Conservation (phyloP, 176 grass and related monocot species). For the Oryza longistaminata region DNA sequence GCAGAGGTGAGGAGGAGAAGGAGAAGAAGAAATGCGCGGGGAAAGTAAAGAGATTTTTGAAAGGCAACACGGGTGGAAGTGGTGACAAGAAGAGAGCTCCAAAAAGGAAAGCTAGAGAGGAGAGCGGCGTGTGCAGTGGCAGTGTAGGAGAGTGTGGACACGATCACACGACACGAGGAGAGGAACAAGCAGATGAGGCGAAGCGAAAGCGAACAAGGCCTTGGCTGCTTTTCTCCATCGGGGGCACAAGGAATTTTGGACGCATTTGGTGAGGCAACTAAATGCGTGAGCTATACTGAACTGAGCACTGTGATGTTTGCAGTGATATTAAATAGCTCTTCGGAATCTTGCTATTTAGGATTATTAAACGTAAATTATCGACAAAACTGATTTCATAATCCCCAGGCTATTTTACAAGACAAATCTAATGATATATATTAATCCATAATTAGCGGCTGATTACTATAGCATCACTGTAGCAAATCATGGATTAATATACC, state of each 20-base stretch:
- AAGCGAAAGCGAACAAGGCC: conserved; percentile 29
- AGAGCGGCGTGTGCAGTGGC: conserved; percentile 4
- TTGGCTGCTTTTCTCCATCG: conserved; percentile 6
- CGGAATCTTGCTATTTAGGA: no score
- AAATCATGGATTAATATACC: no score
- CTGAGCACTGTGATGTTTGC: neutral
- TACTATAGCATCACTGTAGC: no score
- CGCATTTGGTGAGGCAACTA: neutral
- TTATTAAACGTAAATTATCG: no score
- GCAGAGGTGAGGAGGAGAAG: neutral
- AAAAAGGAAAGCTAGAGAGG: conserved; percentile 42
- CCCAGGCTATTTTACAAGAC: no score
- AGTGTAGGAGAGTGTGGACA: neutral
- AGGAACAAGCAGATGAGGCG: conserved; percentile 24
- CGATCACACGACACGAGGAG: neutral
- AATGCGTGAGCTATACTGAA: neutral
- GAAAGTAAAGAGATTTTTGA: conserved; percentile 25
- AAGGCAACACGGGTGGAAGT: conserved; percentile 11
- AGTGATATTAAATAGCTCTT: no score
- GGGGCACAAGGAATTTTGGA: conserved; percentile 41
- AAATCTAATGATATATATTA: no score
- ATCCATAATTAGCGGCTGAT: no score
- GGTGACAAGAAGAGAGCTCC: conserved; percentile 44
- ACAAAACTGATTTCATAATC: no score
- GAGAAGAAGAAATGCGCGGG: conserved; percentile 12